A percentile compares a stretch with the other conserved stretches of the same genome.
phyloP scores from a whole-genome alignment of 305 asterid species.

The Solanum hybrid region DNA sequence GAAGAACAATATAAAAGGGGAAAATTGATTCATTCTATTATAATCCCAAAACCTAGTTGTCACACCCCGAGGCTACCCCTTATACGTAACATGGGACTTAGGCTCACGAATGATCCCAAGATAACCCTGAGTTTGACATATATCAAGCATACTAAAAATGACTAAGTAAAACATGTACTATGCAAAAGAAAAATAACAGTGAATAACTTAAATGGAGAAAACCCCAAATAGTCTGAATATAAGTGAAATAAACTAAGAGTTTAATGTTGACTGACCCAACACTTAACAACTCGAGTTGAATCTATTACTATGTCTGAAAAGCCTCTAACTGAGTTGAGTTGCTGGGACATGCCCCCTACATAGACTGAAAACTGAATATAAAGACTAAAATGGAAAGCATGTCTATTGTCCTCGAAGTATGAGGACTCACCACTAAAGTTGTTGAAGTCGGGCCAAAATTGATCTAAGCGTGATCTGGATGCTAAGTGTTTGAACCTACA shows the following conservation, averaged over 20 bases:
- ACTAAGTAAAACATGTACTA: background rate
- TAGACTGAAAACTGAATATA: background rate
- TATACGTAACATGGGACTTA: background rate
- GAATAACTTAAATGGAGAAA: background rate
- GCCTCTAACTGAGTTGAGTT: background rate
- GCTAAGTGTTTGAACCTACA: background rate
- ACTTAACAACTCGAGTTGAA: background rate
- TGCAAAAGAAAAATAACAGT: background rate
- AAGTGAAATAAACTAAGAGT: background rate
- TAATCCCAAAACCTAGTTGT: background rate
- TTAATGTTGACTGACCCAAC: background rate
- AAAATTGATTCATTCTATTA: background rate
- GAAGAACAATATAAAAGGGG: background rate
- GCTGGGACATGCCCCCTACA: background rate
- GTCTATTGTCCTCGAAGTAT: background rate
- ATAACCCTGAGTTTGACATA: background rate
- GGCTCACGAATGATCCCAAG: background rate
- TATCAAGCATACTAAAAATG: background rate
- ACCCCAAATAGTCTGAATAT: background rate
- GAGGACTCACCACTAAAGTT: background rate
- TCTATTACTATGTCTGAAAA: background rate
- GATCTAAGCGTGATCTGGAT: background rate
- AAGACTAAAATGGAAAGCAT: background rate
- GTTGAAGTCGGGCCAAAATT: background rate
- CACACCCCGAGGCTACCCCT: background rate